Evolutionary conservation across 441 rosid species (phyloP), one percentile per base, ranked within the genome.

Genomic region (Brassica balearica): DNA sequence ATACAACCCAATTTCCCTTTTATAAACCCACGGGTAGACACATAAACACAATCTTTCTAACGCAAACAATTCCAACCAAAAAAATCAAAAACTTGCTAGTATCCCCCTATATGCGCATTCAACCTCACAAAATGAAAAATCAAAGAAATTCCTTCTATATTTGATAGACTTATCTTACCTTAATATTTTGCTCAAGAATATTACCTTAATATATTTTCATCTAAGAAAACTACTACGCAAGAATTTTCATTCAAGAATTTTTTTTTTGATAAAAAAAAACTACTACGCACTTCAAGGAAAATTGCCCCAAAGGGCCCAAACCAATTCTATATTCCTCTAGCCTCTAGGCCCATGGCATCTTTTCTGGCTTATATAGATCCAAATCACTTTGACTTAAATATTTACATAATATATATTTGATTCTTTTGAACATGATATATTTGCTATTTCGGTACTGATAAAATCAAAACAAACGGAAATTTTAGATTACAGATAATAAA

Each of bases 361-460:
- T n/a, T 74, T 59, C 38, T n/a, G 17, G 56, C 38, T 41, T 69
- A 36, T n/a, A 73, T 41, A n/a, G 5, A 48, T 10, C 17, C 68
- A 68, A 38, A 74, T 34, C 2, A 36, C 6, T 29, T 29, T 29
- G 1, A 10, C 73, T 48, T 41, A 58, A 15, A 59, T 17, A 15
- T 38, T 11, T 10, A 66, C 29, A n/a, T 66, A 43, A 55, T 20
- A 20, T 14, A 32, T 19, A 32, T 32, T 58, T 17, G 51, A 43
- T 43, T 43, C 46, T 38, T 38, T 38, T 43, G n/a, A 43, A 11
- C 51, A 43, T 11, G 46, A 38, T 38, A 38, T 38, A 38, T 38
- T 38, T 53, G 8, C 2, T 53, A 53, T 53, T 6, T 53, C 9
- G 9, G 25, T 19, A 56, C 12, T 56, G 12, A 56, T 8, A 56